Conservation (phyloP, 2,329 filamentous ascomycete species). For the Ophioceras dolichostomum region DNA sequence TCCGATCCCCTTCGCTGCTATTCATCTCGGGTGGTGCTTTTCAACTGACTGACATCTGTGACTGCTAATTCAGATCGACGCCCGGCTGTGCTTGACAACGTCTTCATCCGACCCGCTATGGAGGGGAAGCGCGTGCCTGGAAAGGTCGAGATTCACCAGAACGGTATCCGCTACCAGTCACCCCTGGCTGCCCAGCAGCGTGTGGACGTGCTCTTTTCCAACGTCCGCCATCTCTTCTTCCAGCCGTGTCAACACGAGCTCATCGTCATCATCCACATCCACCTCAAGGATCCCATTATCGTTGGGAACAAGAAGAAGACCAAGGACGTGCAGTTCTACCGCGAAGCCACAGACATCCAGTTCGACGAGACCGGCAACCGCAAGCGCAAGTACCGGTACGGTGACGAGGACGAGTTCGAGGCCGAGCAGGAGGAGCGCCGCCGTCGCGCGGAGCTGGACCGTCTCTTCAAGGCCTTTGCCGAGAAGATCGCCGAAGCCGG, state of each 20-base stretch:
- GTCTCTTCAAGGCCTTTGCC: conserved; percentile 89
- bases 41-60: too few species aligned
- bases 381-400: conserved; percentile 94
- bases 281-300: conserved; percentile 95
- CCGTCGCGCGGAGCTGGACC: conserved; percentile 81
- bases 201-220: conserved; percentile 93
- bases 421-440: conserved; percentile 94
- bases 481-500: conserved; percentile 97
- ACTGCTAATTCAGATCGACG: conserved; percentile 86
- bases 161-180: conserved; percentile 91
- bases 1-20: too few species aligned
- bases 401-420: conserved; percentile 97
- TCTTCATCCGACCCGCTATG: conserved; percentile 89
- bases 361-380: conserved; percentile 98
- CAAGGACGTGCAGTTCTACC: conserved; percentile 96
- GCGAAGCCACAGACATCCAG: conserved; percentile 95
- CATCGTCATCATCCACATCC: conserved; percentile 96
- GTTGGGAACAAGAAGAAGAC: conserved; percentile 97
- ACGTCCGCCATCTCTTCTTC: conserved; percentile 98
- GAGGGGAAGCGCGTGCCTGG: conserved; percentile 95
- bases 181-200: conserved; percentile 67
- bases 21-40: too few species aligned
- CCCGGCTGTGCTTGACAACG: conserved; percentile 79
- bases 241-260: conserved; percentile 93
- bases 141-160: conserved; percentile 95